These are phyloP conservation scores for Microglena sp. DNA, from an alignment of 139 green algal genomes.

Conservation along the genomic window DNA sequence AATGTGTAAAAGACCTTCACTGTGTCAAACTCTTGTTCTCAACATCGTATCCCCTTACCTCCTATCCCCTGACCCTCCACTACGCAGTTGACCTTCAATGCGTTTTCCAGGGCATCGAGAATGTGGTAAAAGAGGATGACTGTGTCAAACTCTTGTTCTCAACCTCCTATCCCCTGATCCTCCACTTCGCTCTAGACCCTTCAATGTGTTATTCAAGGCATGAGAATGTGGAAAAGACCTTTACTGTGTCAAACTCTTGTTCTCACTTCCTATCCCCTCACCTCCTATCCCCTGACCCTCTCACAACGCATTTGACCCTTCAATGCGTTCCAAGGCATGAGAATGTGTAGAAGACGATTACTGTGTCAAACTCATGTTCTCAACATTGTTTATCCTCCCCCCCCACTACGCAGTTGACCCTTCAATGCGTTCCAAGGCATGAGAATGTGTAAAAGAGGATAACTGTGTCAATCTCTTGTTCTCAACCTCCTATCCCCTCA, in stretches of 20 bases:
- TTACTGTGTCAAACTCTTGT: slow-evolving; percentile 26
- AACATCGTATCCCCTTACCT: background rate
- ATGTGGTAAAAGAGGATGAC: too few relatives aligned
- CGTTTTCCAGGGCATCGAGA: background rate
- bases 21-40: slow-evolving; percentile 22
- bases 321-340: slow-evolving; percentile 48
- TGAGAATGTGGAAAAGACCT: slow-evolving; percentile 74
- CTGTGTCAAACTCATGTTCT: background rate
- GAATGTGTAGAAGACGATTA: slow-evolving; percentile 41
- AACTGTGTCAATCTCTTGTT: slow-evolving; percentile 21
- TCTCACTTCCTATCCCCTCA: too few relatives aligned
- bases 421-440: slow-evolving; percentile 50
- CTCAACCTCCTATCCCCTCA: too few relatives aligned
- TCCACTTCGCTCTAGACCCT: slow-evolving; percentile 27
- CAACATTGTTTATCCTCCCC: background rate
- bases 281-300: too few relatives aligned
- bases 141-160: background rate
- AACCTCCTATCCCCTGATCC: background rate
- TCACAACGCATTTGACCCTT: slow-evolving; percentile 28
- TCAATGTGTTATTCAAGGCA: slow-evolving; percentile 49
- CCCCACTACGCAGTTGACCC: slow-evolving; percentile 22
- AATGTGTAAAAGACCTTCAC: slow-evolving; percentile 81
- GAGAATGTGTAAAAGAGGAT: slow-evolving; percentile 75
- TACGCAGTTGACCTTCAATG: background rate
- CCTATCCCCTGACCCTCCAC: background rate